These are phyloP conservation scores for Solanum microdontum DNA, from an alignment of 257 asterid genomes.

Conservation along the genomic window DNA sequence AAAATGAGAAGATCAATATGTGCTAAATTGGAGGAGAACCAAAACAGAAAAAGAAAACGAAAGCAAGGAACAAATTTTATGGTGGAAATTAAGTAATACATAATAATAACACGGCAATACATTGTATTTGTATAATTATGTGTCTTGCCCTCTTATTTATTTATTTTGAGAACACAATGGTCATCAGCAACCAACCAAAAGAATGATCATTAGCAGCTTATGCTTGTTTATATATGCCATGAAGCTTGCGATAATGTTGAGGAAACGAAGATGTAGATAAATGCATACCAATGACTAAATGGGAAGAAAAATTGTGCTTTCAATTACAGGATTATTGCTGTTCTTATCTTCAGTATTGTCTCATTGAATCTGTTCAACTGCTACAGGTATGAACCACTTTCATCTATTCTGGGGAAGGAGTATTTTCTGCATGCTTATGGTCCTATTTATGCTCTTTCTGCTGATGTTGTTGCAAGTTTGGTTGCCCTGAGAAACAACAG, in stretches of 20 bases:
- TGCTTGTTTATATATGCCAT: not conserved
- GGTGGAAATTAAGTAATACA: not conserved
- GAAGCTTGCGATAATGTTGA: not conserved
- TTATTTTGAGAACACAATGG: not conserved
- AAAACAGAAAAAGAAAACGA: not conserved
- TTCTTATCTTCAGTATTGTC: not conserved
- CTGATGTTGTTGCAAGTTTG: slow-evolving; percentile 90
- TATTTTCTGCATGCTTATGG: slow-evolving; percentile 96
- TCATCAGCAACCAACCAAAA: not conserved
- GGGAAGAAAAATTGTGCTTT: not conserved
- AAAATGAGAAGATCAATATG: not conserved
- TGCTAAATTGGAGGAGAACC: not conserved
- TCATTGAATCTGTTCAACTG: slow-evolving; percentile 3
- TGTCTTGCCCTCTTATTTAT: not conserved
- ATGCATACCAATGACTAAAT: not conserved
- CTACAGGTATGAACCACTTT: slow-evolving; percentile 88
- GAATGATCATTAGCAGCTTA: not conserved
- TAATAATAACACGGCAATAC: not conserved
- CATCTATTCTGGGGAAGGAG: slow-evolving; percentile 79
- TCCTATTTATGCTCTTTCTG: slow-evolving; percentile 93
- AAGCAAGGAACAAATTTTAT: not conserved
- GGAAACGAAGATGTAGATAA: not conserved
- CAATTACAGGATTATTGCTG: not conserved
- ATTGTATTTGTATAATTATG: not conserved
- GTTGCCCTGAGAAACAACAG: slow-evolving; percentile 84